phyloP scores from a whole-genome alignment of 768 basidiomycete genomes.

The Dendrothele bispora region DNA sequence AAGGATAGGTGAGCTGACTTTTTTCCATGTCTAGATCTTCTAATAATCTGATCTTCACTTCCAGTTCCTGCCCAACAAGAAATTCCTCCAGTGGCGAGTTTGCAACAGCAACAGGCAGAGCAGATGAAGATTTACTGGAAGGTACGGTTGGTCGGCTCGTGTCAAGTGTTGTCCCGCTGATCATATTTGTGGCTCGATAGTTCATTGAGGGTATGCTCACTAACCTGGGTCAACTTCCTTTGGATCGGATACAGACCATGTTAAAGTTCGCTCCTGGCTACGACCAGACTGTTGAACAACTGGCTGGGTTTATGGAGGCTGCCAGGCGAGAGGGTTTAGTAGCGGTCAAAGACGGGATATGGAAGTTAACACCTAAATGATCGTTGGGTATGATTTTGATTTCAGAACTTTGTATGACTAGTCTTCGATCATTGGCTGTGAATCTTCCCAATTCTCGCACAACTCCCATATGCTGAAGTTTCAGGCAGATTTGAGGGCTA shows the following conservation, averaged over 20 bases:
- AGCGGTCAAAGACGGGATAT: constrained; percentile 65
- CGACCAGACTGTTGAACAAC: constrained; percentile 76
- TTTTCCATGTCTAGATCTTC: neutral
- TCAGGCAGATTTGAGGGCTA: too few species aligned
- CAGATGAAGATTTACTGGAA: constrained; percentile 91
- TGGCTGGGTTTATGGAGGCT: constrained; percentile 78
- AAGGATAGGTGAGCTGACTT: constrained; percentile 23
- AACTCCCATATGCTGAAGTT: too few species aligned
- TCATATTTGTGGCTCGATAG: constrained; percentile 36
- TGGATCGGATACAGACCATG: constrained; percentile 89
- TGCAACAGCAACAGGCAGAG: constrained; percentile 77
- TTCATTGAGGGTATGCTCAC: constrained; percentile 93
- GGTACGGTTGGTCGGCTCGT: constrained; percentile 35
- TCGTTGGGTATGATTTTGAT: too few species aligned
- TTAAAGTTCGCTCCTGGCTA: constrained; percentile 83
- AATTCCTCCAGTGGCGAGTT: constrained; percentile 47
- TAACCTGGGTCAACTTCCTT: constrained; percentile 72
- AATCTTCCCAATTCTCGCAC: too few species aligned
- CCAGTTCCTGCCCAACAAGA: constrained; percentile 35
- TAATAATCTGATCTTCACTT: neutral
- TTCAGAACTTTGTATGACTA: too few species aligned
- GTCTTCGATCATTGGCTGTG: too few species aligned
- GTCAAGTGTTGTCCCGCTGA: constrained; percentile 2
- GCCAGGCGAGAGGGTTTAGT: constrained; percentile 78
- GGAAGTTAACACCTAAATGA: constrained; percentile 46